Percentiles rank a stretch among this genome's conserved stretches.
These are phyloP conservation scores for Casuarina glauca DNA, from an alignment of 306 rosid genomes.

Conservation along the genomic window DNA sequence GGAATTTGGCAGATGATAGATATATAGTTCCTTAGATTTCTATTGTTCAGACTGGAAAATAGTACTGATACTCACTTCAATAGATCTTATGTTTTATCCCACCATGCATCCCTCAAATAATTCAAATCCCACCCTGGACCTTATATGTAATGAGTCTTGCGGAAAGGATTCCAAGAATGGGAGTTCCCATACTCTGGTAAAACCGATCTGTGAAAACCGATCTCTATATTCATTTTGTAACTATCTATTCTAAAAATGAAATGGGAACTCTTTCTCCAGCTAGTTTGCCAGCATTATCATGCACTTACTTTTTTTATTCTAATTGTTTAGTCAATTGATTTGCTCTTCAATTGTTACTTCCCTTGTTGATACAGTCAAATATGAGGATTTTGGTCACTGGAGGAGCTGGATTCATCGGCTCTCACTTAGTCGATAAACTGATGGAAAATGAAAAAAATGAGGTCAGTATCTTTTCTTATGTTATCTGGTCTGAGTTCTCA, in stretches of 20 bases:
- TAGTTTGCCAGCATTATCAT: not conserved
- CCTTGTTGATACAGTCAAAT: constrained; percentile 58
- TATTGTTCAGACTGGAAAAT: no score
- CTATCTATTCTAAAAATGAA: not conserved
- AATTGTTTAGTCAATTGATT: constrained; percentile 9
- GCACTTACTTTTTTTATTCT: not conserved
- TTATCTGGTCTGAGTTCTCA: constrained; percentile 5
- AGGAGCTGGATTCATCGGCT: constrained; percentile 99
- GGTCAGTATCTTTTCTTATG: constrained; percentile 42
- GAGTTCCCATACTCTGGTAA: not conserved
- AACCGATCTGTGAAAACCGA: not conserved
- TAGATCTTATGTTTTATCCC: not conserved
- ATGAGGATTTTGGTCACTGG: constrained; percentile 95
- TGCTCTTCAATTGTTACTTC: constrained; percentile 20
- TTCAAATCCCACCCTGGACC: not conserved
- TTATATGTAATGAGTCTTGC: not conserved
- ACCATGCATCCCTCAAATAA: not conserved
- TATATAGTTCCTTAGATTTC: no score
- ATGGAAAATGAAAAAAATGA: constrained; percentile 96
- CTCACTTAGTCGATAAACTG: constrained; percentile 93
- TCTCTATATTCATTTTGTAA: not conserved
- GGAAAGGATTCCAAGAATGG: not conserved
- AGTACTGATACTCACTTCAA: no score
- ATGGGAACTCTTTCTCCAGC: not conserved
- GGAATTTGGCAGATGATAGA: not conserved